phyloP scores from a whole-genome alignment of 371 early-diverging fungal species.

The Encephalitozoon romaleae region DNA sequence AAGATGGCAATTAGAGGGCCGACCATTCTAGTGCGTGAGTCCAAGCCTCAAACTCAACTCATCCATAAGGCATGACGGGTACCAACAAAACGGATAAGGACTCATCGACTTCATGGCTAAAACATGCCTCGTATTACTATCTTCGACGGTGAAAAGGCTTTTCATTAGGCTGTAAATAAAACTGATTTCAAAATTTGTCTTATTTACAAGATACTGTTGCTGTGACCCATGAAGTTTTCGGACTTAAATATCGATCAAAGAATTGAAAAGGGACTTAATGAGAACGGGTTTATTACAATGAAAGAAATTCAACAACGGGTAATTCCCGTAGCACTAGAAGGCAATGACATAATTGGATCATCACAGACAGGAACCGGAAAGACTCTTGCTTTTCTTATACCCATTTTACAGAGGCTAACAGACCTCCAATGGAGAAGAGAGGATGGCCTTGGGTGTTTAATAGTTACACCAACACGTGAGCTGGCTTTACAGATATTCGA shows the following conservation, averaged over 20 bases:
- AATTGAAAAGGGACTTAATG: slow-evolving; percentile 79
- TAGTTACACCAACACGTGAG: slow-evolving; percentile 91
- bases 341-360: slow-evolving; percentile 72
- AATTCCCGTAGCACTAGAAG: slow-evolving; percentile 40
- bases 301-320: slow-evolving; percentile 48
- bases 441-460: slow-evolving; percentile 65
- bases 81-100: background rate
- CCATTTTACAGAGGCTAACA: slow-evolving; percentile 59
- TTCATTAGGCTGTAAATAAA: slow-evolving; percentile 10
- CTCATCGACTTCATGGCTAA: background rate
- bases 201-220: background rate
- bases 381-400: slow-evolving; percentile 83
- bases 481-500: slow-evolving; percentile 84
- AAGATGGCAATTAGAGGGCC: too few species aligned
- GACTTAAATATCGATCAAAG: slow-evolving; percentile 63
- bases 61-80: background rate
- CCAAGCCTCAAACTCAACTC: too few species aligned
- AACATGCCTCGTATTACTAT: background rate
- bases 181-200: background rate
- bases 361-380: slow-evolving; percentile 95
- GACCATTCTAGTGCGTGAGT: background rate
- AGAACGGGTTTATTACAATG: slow-evolving; percentile 94
- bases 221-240: slow-evolving; percentile 60
- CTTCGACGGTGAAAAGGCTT: background rate
- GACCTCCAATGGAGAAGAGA: slow-evolving; percentile 35